Conservation (phyloP, 176 grass and related monocot species). For the Carex cristatella region DNA sequence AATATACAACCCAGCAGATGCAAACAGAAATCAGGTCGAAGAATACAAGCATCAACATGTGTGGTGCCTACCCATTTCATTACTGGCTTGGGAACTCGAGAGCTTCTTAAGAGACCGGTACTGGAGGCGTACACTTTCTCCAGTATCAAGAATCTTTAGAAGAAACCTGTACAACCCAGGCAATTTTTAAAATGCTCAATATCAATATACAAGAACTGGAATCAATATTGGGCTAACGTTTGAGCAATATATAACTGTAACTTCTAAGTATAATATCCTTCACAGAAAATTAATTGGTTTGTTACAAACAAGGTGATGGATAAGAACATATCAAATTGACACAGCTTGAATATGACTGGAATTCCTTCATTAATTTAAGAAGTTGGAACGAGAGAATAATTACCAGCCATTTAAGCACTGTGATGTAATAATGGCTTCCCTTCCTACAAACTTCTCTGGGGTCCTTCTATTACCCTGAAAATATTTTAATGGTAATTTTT, state of each 20-base stretch:
- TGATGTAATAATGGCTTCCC: conserved; percentile 67
- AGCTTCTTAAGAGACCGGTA: conserved; percentile 66
- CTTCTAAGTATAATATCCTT: not conserved
- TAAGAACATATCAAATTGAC: not conserved
- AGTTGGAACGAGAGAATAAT: not conserved
- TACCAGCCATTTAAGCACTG: conserved; percentile 89
- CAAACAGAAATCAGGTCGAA: not conserved
- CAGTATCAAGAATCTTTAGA: conserved; percentile 55
- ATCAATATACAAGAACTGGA: not conserved
- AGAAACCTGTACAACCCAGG: conserved; percentile 45
- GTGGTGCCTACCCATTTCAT: conserved; percentile 26
- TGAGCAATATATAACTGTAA: not conserved
- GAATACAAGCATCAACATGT: not conserved
- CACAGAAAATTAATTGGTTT: not conserved
- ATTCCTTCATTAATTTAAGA: not conserved
- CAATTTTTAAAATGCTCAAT: not conserved
- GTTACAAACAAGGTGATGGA: not conserved
- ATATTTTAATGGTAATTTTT: not conserved
- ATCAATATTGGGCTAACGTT: not conserved
- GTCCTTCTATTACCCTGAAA: conserved; percentile 69
- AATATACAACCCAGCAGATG: conserved; percentile 8
- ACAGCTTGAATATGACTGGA: not conserved
- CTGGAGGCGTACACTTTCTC: conserved; percentile 65
- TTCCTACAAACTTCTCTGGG: conserved; percentile 69
- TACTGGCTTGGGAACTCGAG: conserved; percentile 8